These are phyloP conservation scores for Tolypocladium tundrense DNA, from an alignment of 2,329 filamentous ascomycete genomes.

Conservation along the genomic window DNA sequence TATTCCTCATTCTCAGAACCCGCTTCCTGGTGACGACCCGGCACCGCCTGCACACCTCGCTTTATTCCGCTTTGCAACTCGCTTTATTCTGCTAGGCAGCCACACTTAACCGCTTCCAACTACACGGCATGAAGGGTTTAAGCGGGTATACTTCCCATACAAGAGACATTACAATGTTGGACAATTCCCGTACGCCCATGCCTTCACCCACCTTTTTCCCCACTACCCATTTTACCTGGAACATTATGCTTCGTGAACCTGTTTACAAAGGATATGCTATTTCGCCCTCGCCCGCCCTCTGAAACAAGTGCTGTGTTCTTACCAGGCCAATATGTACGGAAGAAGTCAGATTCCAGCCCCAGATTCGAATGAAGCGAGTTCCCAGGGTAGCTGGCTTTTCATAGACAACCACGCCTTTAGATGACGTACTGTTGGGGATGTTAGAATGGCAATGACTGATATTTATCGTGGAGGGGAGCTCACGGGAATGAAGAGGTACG, in stretches of 20 bases:
- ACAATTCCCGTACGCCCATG: too few species aligned
- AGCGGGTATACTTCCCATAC: neutral
- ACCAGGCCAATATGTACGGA: constrained; percentile 6
- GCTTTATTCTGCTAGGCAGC: neutral
- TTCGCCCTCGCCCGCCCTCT: neutral
- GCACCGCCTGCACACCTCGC: neutral
- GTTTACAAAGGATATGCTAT: neutral
- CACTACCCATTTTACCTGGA: neutral
- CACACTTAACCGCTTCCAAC: neutral
- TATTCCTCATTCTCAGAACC: constrained; percentile 4
- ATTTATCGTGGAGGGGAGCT: constrained; percentile 11
- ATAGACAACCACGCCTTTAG: constrained; percentile 12
- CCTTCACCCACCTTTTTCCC: neutral
- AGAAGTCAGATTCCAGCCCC: neutral
- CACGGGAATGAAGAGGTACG: constrained; percentile 74
- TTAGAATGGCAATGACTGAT: constrained; percentile 5
- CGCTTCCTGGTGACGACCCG: too few species aligned
- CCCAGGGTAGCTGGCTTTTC: neutral
- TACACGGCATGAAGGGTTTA: neutral
- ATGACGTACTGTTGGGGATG: constrained; percentile 27
- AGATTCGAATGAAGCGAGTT: neutral
- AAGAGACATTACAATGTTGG: constrained; percentile 1
- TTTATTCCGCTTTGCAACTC: neutral
- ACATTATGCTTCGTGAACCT: neutral
- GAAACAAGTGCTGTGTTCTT: neutral